Evolutionary conservation across 1,139 yeast genomes (phyloP), one percentile per base, ranked within the genome.

Genomic region (Candida albicans): DNA sequence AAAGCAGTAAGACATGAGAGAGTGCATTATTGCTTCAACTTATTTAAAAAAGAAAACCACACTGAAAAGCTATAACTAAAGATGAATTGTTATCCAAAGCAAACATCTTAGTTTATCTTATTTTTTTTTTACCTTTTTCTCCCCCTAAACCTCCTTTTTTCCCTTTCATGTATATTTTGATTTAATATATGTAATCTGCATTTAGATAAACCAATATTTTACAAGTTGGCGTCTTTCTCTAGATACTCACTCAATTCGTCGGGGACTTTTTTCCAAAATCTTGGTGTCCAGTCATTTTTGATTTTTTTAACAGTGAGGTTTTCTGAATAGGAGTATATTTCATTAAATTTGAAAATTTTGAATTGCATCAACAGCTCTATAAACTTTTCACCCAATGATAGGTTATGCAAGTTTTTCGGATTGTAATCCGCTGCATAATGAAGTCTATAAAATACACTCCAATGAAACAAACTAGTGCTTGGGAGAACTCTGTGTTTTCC

Each of bases 371-470:
- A 38, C 63, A 58, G 64, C 9, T 54, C 51, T 10, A 48, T 37
- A 33, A 65, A 53, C 30, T 51, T 43, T 2, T 46, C 45, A 1
- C 67, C 67, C n/a, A 59, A 50, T 22, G 57, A 51, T 10, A 58
- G 53, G 8, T 48, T 39, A 7, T 79, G 78, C n/a, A 81, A 43
- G 50, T 79, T 78, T 0, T 42, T 42, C 0, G 83, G 83, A 2
- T 58, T 43, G 49, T 79, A 78, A 49, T 73, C 78, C 31, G 56
- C 44, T 41, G 73, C 65, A 49, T 63, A 70, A 48, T 70, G 78
- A 45, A 76, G 55, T 48, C 83, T 65, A 77, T 82, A 82, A 48
- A 68, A 69, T 0, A 81, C 71, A 41, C 87, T 81, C 87, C 88
- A 82, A 56, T 82, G 88, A 27, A 81, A 49, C 11, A 58, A 59